A percentile compares a stretch with the other conserved stretches of the same genome.
phyloP scores from a whole-genome alignment of 441 rosid genomes.

The Aquilaria agallochum region DNA sequence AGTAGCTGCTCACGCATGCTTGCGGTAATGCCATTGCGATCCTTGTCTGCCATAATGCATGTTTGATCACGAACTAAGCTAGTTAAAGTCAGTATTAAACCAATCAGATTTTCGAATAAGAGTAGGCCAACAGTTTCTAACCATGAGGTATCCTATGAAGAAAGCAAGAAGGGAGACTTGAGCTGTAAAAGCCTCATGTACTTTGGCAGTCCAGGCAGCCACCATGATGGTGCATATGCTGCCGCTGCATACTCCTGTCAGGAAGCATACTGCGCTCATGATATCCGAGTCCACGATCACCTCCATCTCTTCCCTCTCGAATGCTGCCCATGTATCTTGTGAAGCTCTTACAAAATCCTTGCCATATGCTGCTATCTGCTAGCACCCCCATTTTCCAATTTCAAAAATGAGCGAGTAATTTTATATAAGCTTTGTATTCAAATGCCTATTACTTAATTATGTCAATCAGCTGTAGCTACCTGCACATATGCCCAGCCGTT shows the following conservation, averaged over 20 bases:
- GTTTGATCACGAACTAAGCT: slow-evolving; percentile 11
- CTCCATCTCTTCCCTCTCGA: slow-evolving; percentile 53
- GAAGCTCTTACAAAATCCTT: slow-evolving; percentile 92
- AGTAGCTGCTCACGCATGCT: slow-evolving; percentile 94
- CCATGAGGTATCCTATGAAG: slow-evolving; percentile 91
- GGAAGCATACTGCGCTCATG: slow-evolving; percentile 86
- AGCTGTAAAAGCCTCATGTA: slow-evolving; percentile 65
- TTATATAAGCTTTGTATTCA: too few relatives aligned
- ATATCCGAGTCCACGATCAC: slow-evolving; percentile 77
- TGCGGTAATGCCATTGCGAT: slow-evolving; percentile 98
- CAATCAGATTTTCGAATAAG: slow-evolving; percentile 4
- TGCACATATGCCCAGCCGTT: slow-evolving; percentile 99
- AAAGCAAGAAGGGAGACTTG: slow-evolving; percentile 70
- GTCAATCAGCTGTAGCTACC: slow-evolving; percentile 36
- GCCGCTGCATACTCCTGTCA: slow-evolving; percentile 94
- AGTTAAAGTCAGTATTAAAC: background rate
- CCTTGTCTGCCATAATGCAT: slow-evolving; percentile 55
- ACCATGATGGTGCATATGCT: slow-evolving; percentile 76
- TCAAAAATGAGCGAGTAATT: too few relatives aligned
- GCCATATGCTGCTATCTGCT: slow-evolving; percentile 89
- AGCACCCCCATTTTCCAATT: background rate
- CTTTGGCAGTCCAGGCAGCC: slow-evolving; percentile 76
- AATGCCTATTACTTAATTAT: background rate
- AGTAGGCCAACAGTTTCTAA: slow-evolving; percentile 18
- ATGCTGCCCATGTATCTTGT: slow-evolving; percentile 84